Percentiles rank a stretch among this genome's conserved stretches.
Conservation (phyloP, 257 asterid genomes). For the Solanum tacnaense region DNA sequence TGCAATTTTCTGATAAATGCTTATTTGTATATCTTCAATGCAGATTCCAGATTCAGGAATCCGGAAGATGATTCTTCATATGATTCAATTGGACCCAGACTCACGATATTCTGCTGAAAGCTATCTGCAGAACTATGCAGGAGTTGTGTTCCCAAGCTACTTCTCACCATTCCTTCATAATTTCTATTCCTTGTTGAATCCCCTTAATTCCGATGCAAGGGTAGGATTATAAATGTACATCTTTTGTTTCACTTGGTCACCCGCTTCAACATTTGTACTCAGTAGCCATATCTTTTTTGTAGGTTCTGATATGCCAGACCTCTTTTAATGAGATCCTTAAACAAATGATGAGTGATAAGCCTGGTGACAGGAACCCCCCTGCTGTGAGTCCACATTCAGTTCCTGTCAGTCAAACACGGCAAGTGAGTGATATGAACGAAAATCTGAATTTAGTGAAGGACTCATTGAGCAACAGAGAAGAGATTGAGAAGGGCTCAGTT, state of each 20-base stretch:
- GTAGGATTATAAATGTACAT: conserved; percentile 31
- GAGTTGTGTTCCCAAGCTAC: conserved; percentile 84
- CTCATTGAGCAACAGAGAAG: conserved; percentile 25
- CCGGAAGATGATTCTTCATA: conserved; percentile 96
- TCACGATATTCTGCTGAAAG: conserved; percentile 84
- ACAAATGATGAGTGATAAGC: conserved; percentile 67
- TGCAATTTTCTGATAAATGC: not conserved
- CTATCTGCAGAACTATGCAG: conserved; percentile 76
- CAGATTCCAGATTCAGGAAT: conserved; percentile 98
- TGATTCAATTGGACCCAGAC: conserved; percentile 93
- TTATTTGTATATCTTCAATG: conserved; percentile 2
- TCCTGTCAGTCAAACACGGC: conserved; percentile 17
- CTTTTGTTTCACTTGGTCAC: conserved; percentile 1
- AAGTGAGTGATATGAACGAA: conserved; percentile 23
- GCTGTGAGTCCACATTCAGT: conserved; percentile 18
- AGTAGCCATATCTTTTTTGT: conserved; percentile 18
- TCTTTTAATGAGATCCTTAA: conserved; percentile 80
- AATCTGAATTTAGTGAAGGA: conserved; percentile 15
- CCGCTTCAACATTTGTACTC: not conserved
- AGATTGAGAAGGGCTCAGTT: conserved; percentile 34
- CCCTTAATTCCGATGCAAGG: conserved; percentile 87
- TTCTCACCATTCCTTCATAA: conserved; percentile 93
- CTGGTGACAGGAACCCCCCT: conserved; percentile 23
- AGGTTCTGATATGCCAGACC: conserved; percentile 92
- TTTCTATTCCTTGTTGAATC: conserved; percentile 84